Conservation (phyloP, 1,139 yeast genomes). For the Meyerozyma carpophila region DNA sequence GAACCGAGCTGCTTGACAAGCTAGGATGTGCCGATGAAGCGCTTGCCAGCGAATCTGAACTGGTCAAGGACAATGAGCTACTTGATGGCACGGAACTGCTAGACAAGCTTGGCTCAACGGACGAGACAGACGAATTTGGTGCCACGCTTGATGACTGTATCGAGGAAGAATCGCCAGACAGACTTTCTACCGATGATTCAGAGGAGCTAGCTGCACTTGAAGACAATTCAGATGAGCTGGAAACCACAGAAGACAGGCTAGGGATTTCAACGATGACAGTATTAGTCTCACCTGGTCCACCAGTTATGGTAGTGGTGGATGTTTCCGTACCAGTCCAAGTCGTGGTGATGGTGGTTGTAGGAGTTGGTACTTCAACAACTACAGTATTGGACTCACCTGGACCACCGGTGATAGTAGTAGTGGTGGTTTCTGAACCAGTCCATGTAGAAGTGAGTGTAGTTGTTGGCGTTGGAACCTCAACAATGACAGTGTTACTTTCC, state of each 20-base stretch:
- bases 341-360: conserved; percentile 3
- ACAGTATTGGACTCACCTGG: conserved; percentile 9
- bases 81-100: background rate
- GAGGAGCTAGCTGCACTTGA: background rate
- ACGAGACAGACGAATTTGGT: background rate
- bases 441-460: conserved; percentile 10
- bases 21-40: background rate
- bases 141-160: background rate
- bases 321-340: conserved; percentile 10
- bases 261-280: conserved; percentile 8
- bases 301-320: conserved; percentile 4
- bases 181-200: background rate
- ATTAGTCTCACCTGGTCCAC: conserved; percentile 5
- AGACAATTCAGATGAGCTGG: background rate
- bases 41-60: background rate
- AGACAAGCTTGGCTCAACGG: background rate
- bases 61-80: background rate
- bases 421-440: conserved; percentile 7
- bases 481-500: conserved; percentile 11
- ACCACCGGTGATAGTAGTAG: conserved; percentile 8
- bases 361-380: conserved; percentile 6
- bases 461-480: conserved; percentile 14
- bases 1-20: background rate
- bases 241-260: background rate
- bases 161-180: background rate